Evolutionary conservation across 2,329 filamentous ascomycete genomes (phyloP), one percentile per base, ranked within the genome.

Genomic region (Chaetomiaceae sp.): DNA sequence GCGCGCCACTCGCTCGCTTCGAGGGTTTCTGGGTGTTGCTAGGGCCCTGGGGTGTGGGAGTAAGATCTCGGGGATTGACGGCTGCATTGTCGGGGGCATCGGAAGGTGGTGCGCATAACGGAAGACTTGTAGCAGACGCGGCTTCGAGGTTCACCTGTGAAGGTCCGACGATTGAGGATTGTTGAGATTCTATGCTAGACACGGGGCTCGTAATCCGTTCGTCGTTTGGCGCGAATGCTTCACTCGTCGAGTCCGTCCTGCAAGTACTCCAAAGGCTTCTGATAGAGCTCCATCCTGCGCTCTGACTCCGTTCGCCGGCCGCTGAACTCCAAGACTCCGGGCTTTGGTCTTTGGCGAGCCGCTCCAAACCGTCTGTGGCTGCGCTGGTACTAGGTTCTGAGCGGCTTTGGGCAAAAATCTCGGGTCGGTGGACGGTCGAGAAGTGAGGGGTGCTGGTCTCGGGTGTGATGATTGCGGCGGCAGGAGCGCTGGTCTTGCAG

Each of bases 291-390:
- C 87, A 91, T 61, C 80, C 77, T 33, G 81, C 81, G 51, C 78
- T 75, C 61, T 84, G 75, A 63, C 81, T 76, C 7, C 82, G 83
- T 51, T 87, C 83, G 7, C 74, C 76, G 54, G 79, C 81, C 8
- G 71, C 69, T 33, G 76, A 77, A 61, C 80, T 82, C 12, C 73
- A 67, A 15, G 78, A 77, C 9, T 80, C 77, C 1, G 75, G 76
- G 56, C 82, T 87, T 37, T 87, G 83, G n/a, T 81, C 85, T 56
- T 86, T 77, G 56, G 83, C 81, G 52, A 91, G 69, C 1, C 84
- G 78, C 65, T 88, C 86, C 38, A 91, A 68, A 62, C 89, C 88
- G 55, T 87, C 81, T 1, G 87, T 85, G 2, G 85, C 87, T 20
- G 83, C 71, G 58, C 87, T 90, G 54, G 81, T 80, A 59, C 83